Conservation (phyloP, 495 filamentous ascomycete genomes). For the Hyphodiscus hymeniophilus region DNA sequence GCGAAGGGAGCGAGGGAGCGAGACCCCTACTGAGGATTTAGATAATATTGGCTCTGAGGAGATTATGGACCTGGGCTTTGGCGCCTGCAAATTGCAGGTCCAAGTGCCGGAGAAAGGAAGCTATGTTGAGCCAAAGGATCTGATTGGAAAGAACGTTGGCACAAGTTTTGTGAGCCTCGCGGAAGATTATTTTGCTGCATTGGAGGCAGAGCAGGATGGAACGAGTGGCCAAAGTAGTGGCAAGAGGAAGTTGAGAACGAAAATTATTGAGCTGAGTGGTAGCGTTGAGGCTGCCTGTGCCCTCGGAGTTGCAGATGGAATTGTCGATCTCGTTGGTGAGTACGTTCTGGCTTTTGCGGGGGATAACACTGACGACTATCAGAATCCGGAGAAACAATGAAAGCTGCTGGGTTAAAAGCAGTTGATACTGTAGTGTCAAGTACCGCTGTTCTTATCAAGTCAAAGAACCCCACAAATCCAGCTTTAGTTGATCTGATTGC, state of each 20-base stretch:
- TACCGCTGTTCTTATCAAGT: conserved; percentile 86
- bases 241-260: conserved; percentile 54
- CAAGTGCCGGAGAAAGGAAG: conserved; percentile 85
- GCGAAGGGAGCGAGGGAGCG: conserved; percentile 35
- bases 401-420: conserved; percentile 88
- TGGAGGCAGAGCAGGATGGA: conserved; percentile 51
- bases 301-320: conserved; percentile 90
- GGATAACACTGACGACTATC: conserved; percentile 1
- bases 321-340: conserved; percentile 94
- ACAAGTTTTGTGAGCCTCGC: conserved; percentile 88
- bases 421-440: conserved; percentile 89
- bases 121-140: conserved; percentile 57
- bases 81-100: conserved; percentile 84
- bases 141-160: conserved; percentile 90
- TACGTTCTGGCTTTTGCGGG: conserved; percentile 16
- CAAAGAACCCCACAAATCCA: conserved; percentile 71
- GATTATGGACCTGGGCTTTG: conserved; percentile 84
- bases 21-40: conserved; percentile 29
- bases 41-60: conserved; percentile 58
- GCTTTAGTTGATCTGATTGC: conserved; percentile 73
- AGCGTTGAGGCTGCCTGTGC: conserved; percentile 97
- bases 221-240: conserved; percentile 17
- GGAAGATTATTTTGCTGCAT: conserved; percentile 65
- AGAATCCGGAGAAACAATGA: conserved; percentile 99
- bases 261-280: conserved; percentile 86